Conservation (phyloP, 805 yeast species). For the Torulaspora indica region DNA sequence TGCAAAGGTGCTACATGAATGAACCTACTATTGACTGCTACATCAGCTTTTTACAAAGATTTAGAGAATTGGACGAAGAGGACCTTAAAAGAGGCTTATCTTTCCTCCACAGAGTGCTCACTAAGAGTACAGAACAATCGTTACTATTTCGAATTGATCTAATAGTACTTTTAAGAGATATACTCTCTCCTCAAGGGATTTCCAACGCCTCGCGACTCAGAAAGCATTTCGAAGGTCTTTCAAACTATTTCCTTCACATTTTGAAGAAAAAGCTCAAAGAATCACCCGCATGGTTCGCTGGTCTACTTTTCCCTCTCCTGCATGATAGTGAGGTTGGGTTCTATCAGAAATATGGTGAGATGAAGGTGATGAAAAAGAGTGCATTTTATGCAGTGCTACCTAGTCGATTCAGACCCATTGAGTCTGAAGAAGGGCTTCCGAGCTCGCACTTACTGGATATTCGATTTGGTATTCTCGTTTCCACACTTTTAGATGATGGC, state of each 20-base stretch:
- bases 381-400: slow-evolving; percentile 21
- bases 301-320: slow-evolving; percentile 60
- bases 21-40: slow-evolving; percentile 62
- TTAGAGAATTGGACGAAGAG: slow-evolving; percentile 53
- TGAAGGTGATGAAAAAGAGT: slow-evolving; percentile 28
- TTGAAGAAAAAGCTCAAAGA: slow-evolving; percentile 44
- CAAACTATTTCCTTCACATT: slow-evolving; percentile 59
- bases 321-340: slow-evolving; percentile 44
- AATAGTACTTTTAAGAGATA: slow-evolving; percentile 50
- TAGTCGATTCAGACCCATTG: slow-evolving; percentile 24
- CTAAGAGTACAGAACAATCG: slow-evolving; percentile 54
- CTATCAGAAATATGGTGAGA: slow-evolving; percentile 41
- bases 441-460: slow-evolving; percentile 22
- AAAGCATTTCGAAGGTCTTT: slow-evolving; percentile 59
- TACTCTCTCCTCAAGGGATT: slow-evolving; percentile 50
- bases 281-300: slow-evolving; percentile 55
- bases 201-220: slow-evolving; percentile 45
- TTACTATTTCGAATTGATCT: slow-evolving; percentile 68
- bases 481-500: slow-evolving; percentile 34
- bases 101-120: slow-evolving; percentile 67
- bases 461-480: slow-evolving; percentile 33
- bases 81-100: slow-evolving; percentile 61
- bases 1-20: slow-evolving; percentile 31
- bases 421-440: slow-evolving; percentile 25
- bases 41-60: slow-evolving; percentile 55